Evolutionary conservation across 169 alveolate genomes (phyloP), one percentile per base, ranked within the genome.

Genomic region (Cryptosporidium felis): DNA sequence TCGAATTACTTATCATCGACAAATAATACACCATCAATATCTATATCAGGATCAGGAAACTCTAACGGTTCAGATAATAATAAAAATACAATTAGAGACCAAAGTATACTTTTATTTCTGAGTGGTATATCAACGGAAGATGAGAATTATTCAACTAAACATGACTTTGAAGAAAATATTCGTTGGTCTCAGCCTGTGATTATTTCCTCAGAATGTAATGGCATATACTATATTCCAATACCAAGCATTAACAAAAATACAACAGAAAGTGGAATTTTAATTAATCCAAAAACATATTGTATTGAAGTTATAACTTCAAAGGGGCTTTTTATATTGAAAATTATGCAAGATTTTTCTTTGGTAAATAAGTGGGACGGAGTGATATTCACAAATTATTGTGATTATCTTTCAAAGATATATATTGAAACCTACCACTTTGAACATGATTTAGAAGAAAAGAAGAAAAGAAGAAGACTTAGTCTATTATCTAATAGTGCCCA

Each of bases 121-220:
- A 51, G 74, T 26, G 41, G 67, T 38, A 10, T 18, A 1, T 30
- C 30, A 4, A 0, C 14, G 14, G 0, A 3, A 0, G 49, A 66
- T 26, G 56, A 9, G 21, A 26, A 5, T 2, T 0, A 47, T 3
- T 6, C 14, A 36, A 32, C 38, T 26, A n/a, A 28, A 5, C 18
- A 5, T 67, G 5, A 16, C 53, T 14, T 12, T 2, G 34, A 0
- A 10, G 40, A 74, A n/a, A 36, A 28, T 23, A 32, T 42, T 34
- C 51, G 58, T 16, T 74, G 85, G 85, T 74, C 85, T 8, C 85
- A 51, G n/a, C 85, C 85, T 34, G 56, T 74, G 36, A 2, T 53
- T 4, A 74, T 74, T 32, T 74, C 85, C 4, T 53, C 74, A 8
- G 85, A 74, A 56, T 38, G 74, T 40, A 56, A 49, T 18, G 85